Evolutionary conservation across 345 rosid genomes (phyloP).

Genomic region (Aegle marmelos): DNA sequence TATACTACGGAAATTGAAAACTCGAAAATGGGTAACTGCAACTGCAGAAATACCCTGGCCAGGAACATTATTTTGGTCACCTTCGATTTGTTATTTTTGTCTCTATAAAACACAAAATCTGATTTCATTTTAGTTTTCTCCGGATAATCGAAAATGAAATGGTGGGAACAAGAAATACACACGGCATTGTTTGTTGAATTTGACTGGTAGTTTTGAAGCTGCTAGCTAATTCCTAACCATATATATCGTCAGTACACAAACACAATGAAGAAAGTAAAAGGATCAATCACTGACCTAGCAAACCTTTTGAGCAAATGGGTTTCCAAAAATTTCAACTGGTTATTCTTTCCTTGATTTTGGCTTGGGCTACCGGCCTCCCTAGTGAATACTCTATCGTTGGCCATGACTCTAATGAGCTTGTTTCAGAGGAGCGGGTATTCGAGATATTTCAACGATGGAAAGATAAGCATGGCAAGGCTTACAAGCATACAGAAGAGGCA

Average conservation of each 20-base stretch:
- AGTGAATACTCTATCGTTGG: conserved; percentile 44
- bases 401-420: conserved; percentile 23
- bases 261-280: neutral
- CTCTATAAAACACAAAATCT: neutral
- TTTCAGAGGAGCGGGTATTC: conserved; percentile 39
- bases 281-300: neutral
- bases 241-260: neutral
- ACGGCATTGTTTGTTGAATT: conserved; percentile 5
- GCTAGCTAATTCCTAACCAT: neutral
- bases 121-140: neutral
- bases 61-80: neutral
- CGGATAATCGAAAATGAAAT: neutral
- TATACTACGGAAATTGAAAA: neutral
- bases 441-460: conserved; percentile 54
- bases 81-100: conserved; percentile 9
- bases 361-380: conserved; percentile 31
- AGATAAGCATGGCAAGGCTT: conserved; percentile 49
- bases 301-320: conserved; percentile 27
- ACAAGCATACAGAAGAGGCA: conserved; percentile 43
- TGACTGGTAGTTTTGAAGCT: conserved; percentile 47
- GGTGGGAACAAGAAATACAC: neutral
- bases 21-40: neutral
- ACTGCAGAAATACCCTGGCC: conserved; percentile 11
- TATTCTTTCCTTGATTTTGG: conserved; percentile 27
- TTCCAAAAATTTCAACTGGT: conserved; percentile 11